Conservation (phyloP, 164 flowering plant genomes). For the Vitis rupestris region DNA sequence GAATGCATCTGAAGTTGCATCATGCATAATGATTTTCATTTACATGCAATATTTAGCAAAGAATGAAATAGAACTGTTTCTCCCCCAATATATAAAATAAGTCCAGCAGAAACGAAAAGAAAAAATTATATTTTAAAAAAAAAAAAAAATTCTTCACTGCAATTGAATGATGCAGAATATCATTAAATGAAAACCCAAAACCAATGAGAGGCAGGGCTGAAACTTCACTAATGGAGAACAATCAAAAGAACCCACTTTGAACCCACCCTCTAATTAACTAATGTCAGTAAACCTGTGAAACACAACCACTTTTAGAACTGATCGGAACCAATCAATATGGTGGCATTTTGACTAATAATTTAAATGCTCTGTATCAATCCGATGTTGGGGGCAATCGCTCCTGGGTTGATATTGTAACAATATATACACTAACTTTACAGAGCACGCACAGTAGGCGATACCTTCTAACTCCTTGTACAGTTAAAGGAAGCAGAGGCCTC, state of each 20-base stretch:
- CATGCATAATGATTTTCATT: too few species aligned
- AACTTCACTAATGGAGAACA: not conserved
- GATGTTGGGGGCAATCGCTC: slow-evolving; percentile 12
- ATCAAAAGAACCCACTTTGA: not conserved
- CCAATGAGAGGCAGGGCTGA: not conserved
- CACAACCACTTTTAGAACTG: not conserved
- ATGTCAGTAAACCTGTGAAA: not conserved
- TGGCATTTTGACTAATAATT: not conserved
- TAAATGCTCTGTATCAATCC: slow-evolving; percentile 8
- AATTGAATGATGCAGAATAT: not conserved
- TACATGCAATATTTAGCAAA: too few species aligned
- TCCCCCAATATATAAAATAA: not conserved
- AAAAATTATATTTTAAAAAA: not conserved
- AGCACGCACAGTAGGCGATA: slow-evolving; percentile 30
- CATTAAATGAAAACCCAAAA: not conserved
- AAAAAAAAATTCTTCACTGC: not conserved
- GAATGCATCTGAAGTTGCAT: too few species aligned
- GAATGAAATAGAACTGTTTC: too few species aligned
- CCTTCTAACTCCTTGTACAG: slow-evolving; percentile 36
- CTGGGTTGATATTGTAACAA: slow-evolving; percentile 4
- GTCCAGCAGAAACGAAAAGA: not conserved
- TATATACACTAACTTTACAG: slow-evolving; percentile 50
- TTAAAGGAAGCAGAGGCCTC: slow-evolving; percentile 32
- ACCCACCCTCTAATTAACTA: not conserved
- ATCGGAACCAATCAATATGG: not conserved